Evolutionary conservation across 306 rosid genomes (phyloP), one percentile per base, ranked within the genome.

Genomic region (Mimosa bimucronata): DNA sequence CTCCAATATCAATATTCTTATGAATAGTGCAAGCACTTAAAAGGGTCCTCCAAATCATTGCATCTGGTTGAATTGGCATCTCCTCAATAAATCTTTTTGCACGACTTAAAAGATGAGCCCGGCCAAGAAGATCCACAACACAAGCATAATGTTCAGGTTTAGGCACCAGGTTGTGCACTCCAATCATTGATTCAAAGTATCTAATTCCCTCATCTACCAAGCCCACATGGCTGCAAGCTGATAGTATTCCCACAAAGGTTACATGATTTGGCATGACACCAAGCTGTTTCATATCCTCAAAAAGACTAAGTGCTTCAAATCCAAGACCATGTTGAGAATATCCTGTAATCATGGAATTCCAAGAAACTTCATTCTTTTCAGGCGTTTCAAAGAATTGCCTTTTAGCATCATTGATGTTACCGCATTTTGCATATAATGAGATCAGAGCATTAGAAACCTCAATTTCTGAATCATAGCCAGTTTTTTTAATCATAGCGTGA

Each of bases 191-290:
- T 67, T 83, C 85, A 21, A 94, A 92, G 87, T 90, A 88, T 65
- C 53, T 82, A 64, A 94, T 85, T 79, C 98, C 98, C 77, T 90
- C 90, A 73, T 89, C 87, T 70, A 92, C 90, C 89, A 91, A 84
- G 60, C 98, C 97, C 41, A 87, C 92, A 88, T 94, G 98, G 75
- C 98, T 94, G 80, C 98, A 92, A 62, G 97, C 97, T 9, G 98
- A 77, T 81, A 94, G 82, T 70, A 92, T 94, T 70, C 94, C 97
- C 72, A 94, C 94, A 78, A 89, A 92, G 34, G 97, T 92, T 71
- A 94, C 90, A 81, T 88, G 93, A 86, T 86, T 94, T 79, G 98
- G 94, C 80, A 42, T 70, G 31, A 89, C 48, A 25, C 81, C 89
- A 41, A 64, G 85, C 78, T 73, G 76, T 86, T 89, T 89, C 97